A percentile compares a stretch with the other conserved stretches of the same genome.
Evolutionary conservation across 2,329 filamentous ascomycete species (phyloP).

Genomic region (Fonsecaea pugnacius): DNA sequence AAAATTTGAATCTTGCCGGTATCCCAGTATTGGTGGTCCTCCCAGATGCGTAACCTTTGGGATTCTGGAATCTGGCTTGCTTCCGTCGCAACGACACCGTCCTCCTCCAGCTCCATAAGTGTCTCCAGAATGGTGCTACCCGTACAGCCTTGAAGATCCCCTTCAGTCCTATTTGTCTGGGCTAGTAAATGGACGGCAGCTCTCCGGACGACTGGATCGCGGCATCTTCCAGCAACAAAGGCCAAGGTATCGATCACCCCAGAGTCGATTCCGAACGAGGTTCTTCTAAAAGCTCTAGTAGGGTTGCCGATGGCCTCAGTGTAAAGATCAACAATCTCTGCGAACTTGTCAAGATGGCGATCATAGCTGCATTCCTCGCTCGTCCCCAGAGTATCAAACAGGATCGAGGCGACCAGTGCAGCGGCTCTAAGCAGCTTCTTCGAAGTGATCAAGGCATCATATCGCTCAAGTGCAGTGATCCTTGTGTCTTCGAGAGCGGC

Average conservation of each 20-base stretch:
- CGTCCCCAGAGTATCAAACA: slow-evolving; percentile 32
- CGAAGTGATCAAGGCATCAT: slow-evolving; percentile 29
- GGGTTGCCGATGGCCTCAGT: slow-evolving; percentile 36
- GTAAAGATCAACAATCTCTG: slow-evolving; percentile 38
- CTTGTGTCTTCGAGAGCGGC: slow-evolving; percentile 30
- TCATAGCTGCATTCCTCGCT: slow-evolving; percentile 37
- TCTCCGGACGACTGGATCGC: slow-evolving; percentile 40
- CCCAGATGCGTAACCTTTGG: slow-evolving; percentile 34
- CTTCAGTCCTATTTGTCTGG: slow-evolving; percentile 34
- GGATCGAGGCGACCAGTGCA: slow-evolving; percentile 33
- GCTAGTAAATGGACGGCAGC: slow-evolving; percentile 38
- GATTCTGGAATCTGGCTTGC: slow-evolving; percentile 32
- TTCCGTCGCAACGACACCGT: slow-evolving; percentile 22
- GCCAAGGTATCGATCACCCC: slow-evolving; percentile 39
- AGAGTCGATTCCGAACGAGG: slow-evolving; percentile 41
- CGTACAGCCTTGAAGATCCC: slow-evolving; percentile 33
- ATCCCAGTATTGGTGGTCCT: slow-evolving; percentile 37
- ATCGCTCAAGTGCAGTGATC: slow-evolving; percentile 28
- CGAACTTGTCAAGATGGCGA: slow-evolving; percentile 36
- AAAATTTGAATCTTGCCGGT: slow-evolving; percentile 34
- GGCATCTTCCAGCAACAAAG: slow-evolving; percentile 40
- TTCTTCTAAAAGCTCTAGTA: slow-evolving; percentile 22
- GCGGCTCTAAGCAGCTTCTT: slow-evolving; percentile 34
- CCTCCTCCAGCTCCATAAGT: slow-evolving; percentile 34
- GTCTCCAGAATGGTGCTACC: slow-evolving; percentile 32